Conservation (phyloP, 352 stramenopile species). For the Poterioochromonas sp. region DNA sequence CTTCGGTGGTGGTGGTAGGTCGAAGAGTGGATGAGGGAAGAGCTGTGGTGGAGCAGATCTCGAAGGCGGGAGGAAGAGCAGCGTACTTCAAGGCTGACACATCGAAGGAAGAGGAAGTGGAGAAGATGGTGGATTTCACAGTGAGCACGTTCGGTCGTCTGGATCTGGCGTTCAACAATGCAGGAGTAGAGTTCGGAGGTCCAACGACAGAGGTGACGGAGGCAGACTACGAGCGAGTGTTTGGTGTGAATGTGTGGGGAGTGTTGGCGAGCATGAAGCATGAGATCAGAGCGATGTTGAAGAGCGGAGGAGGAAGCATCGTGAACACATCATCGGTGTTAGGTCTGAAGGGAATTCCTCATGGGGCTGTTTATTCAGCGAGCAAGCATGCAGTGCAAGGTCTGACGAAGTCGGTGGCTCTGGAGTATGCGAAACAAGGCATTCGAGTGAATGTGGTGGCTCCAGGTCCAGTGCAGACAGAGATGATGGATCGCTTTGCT, state of each 20-base stretch:
- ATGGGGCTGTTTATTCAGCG: slow-evolving; percentile 5
- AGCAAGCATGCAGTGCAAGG: slow-evolving; percentile 8
- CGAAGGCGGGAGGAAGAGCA: slow-evolving; percentile 5
- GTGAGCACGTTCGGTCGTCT: slow-evolving; percentile 7
- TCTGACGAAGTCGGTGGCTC: slow-evolving; percentile 7
- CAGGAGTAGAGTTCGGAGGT: slow-evolving; percentile 8
- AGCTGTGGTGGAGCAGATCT: slow-evolving; percentile 8
- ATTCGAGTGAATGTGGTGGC: slow-evolving; percentile 10
- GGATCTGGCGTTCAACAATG: slow-evolving; percentile 10
- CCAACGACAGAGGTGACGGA: slow-evolving; percentile 7
- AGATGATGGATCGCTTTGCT: slow-evolving; percentile 7
- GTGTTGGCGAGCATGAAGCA: slow-evolving; percentile 8
- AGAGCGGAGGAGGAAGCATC: slow-evolving; percentile 7
- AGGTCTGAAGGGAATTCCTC: not conserved
- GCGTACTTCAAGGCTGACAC: slow-evolving; percentile 8
- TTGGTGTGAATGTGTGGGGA: slow-evolving; percentile 5
- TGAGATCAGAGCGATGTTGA: slow-evolving; percentile 11
- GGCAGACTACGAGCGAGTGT: slow-evolving; percentile 7
- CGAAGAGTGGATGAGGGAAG: slow-evolving; percentile 8
- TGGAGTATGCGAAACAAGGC: slow-evolving; percentile 7
- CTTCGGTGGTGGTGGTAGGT: slow-evolving; percentile 7
- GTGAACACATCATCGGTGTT: slow-evolving; percentile 11
- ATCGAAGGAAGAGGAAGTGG: slow-evolving; percentile 10
- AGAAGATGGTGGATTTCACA: slow-evolving; percentile 13
- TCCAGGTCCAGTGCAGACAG: slow-evolving; percentile 7